Evolutionary conservation across 208 protist genomes (phyloP).

Genomic region (Trypanosoma boissoni): DNA sequence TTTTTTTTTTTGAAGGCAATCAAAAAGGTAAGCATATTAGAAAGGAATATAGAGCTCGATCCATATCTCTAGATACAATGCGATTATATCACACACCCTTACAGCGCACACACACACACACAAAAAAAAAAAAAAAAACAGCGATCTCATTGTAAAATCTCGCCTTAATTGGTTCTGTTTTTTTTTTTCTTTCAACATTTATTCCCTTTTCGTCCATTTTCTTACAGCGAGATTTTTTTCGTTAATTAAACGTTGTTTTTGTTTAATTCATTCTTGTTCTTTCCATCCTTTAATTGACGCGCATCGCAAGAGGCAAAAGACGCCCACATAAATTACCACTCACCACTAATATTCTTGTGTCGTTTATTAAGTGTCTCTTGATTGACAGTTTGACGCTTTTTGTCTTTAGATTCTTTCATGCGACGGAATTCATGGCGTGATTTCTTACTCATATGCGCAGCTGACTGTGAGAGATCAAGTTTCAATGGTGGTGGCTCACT

Average conservation of each 20-base stretch:
- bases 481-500: constrained; percentile 89
- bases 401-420: constrained; percentile 72
- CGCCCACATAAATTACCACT: constrained; percentile 40
- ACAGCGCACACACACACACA: too few species aligned
- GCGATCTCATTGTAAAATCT: not conserved
- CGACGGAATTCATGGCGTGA: constrained; percentile 65
- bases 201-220: not conserved
- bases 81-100: too few species aligned
- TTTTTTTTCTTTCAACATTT: not conserved
- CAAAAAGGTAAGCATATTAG: too few species aligned
- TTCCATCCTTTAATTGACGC: not conserved
- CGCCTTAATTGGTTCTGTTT: not conserved
- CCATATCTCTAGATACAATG: too few species aligned
- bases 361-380: constrained; percentile 45
- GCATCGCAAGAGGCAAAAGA: not conserved
- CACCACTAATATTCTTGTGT: constrained; percentile 85
- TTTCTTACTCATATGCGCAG: constrained; percentile 90
- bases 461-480: constrained; percentile 90
- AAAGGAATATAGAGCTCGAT: too few species aligned
- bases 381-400: constrained; percentile 44
- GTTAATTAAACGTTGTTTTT: too few species aligned
- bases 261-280: constrained; percentile 1
- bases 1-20: too few species aligned
- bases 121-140: not conserved
- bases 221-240: too few species aligned